phyloP scores from a whole-genome alignment of 2,329 filamentous ascomycete genomes.

The Alternaria ethzedia region DNA sequence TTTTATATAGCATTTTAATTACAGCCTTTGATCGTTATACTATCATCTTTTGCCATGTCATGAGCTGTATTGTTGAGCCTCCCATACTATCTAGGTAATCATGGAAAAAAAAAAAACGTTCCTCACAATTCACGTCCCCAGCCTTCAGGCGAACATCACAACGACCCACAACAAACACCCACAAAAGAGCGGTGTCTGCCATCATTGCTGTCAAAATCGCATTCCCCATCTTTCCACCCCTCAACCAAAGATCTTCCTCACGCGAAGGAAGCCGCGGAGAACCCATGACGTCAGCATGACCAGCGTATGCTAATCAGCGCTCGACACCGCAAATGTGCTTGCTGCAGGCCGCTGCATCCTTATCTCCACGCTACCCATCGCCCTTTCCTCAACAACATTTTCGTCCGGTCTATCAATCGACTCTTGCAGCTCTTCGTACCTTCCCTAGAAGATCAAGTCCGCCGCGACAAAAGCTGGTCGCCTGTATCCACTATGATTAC shows the following conservation, averaged over 20 bases:
- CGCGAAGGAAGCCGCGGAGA: background rate
- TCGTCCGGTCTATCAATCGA: background rate
- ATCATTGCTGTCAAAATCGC: background rate
- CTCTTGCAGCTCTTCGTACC: background rate
- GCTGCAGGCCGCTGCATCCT: background rate
- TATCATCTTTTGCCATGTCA: background rate
- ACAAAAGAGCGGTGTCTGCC: background rate
- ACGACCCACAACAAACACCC: background rate
- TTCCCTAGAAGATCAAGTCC: background rate
- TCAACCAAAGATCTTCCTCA: background rate
- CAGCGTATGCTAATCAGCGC: background rate
- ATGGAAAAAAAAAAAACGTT: no score
- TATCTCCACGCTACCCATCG: background rate
- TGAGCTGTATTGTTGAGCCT: background rate
- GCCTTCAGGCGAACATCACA: background rate
- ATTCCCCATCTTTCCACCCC: background rate
- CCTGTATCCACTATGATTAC: background rate
- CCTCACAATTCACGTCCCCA: no score
- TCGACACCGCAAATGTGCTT: background rate
- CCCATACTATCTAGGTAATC: no score
- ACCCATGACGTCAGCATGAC: background rate
- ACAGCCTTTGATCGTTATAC: background rate
- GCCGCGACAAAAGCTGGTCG: background rate
- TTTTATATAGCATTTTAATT: background rate
- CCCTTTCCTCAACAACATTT: background rate